A percentile compares a stretch with the other conserved stretches of the same genome.
These are phyloP conservation scores for Aureobasidium subglaciale DNA, from an alignment of 2,329 filamentous ascomycete species.

Conservation along the genomic window DNA sequence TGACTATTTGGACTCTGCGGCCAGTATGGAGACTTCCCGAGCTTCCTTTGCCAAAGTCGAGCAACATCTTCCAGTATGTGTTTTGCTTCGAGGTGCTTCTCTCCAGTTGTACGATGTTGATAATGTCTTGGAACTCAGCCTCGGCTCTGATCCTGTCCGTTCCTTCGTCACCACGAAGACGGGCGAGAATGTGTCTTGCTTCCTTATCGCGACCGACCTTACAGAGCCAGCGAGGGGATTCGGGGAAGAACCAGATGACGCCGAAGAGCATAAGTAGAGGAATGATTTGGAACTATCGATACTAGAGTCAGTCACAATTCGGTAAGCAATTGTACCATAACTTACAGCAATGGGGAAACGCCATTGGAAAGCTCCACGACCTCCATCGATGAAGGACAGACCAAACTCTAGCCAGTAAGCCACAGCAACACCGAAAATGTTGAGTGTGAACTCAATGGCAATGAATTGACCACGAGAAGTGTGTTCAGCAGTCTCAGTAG, in stretches of 20 bases:
- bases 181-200: slow-evolving; percentile 55
- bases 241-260: slow-evolving; percentile 60
- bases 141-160: slow-evolving; percentile 40
- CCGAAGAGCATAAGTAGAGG: slow-evolving; percentile 52
- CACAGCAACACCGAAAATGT: slow-evolving; percentile 60
- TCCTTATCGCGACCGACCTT: slow-evolving; percentile 62
- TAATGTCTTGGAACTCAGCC: slow-evolving; percentile 62
- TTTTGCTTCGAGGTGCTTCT: slow-evolving; percentile 26
- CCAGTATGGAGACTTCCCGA: slow-evolving; percentile 29
- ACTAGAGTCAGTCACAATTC: slow-evolving; percentile 51
- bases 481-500: slow-evolving; percentile 62
- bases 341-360: slow-evolving; percentile 26
- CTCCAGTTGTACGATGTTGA: slow-evolving; percentile 56
- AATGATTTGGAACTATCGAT: slow-evolving; percentile 56
- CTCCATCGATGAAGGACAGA: slow-evolving; percentile 53
- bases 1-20: slow-evolving; percentile 31
- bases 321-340: not conserved
- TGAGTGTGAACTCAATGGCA: slow-evolving; percentile 65
- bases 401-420: slow-evolving; percentile 42
- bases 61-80: slow-evolving; percentile 29
- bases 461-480: slow-evolving; percentile 63
- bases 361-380: slow-evolving; percentile 54
- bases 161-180: slow-evolving; percentile 51
- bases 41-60: slow-evolving; percentile 21
- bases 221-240: slow-evolving; percentile 60